A percentile compares a stretch with the other conserved stretches of the same genome.
phyloP scores from a whole-genome alignment of 495 filamentous ascomycete species.

The Neurospora sp. region DNA sequence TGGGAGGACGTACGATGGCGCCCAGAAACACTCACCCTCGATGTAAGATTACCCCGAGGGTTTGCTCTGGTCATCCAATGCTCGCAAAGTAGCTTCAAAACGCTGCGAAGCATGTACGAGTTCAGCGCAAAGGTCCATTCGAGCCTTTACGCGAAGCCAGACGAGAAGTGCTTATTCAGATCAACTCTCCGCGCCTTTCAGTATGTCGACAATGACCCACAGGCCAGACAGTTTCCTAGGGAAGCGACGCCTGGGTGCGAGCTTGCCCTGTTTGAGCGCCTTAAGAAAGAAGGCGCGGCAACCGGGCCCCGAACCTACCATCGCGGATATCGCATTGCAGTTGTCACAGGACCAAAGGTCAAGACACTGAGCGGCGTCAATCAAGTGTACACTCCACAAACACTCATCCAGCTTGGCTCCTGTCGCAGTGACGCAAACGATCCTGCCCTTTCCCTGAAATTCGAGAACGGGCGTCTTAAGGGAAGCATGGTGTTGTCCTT shows the following conservation, averaged over 20 bases:
- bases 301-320: constrained; percentile 59
- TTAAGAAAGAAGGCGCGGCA: constrained; percentile 49
- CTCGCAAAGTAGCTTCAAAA: constrained; percentile 61
- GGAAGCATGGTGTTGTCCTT: constrained; percentile 67
- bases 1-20: constrained; percentile 80
- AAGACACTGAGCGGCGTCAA: constrained; percentile 65
- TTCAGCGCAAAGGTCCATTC: constrained; percentile 64
- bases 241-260: constrained; percentile 61
- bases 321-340: constrained; percentile 62
- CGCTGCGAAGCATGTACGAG: constrained; percentile 69
- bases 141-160: constrained; percentile 51
- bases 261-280: constrained; percentile 61
- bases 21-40: constrained; percentile 46
- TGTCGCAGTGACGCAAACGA: constrained; percentile 55
- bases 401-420: constrained; percentile 63
- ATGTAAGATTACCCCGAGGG: constrained; percentile 55
- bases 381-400: constrained; percentile 47
- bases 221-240: constrained; percentile 57
- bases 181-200: constrained; percentile 57
- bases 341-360: constrained; percentile 63
- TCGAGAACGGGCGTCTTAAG: constrained; percentile 53
- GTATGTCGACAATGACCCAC: constrained; percentile 58
- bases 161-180: constrained; percentile 58
- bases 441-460: constrained; percentile 57
- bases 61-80: constrained; percentile 60